Percentiles rank a stretch among this genome's conserved stretches.
Evolutionary conservation across 805 yeast genomes (phyloP).

Genomic region (Yarrowia osloensis): DNA sequence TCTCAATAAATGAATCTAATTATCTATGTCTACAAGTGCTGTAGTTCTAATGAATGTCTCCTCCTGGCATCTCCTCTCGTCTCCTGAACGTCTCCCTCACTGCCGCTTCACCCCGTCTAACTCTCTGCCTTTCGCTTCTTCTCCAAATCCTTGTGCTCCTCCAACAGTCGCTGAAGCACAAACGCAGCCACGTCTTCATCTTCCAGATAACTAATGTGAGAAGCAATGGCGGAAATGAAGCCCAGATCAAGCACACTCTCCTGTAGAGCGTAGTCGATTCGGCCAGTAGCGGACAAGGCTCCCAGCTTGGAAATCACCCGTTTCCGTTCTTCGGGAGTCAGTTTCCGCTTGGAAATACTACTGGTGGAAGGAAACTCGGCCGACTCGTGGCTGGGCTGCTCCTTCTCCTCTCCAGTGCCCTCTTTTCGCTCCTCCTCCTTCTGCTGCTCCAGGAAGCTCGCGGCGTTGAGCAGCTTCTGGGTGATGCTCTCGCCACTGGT

Average conservation of each 20-base stretch:
- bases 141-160: slow-evolving; percentile 14
- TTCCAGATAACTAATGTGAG: slow-evolving; percentile 87
- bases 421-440: background rate
- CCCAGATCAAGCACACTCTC: slow-evolving; percentile 80
- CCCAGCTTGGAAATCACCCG: slow-evolving; percentile 49
- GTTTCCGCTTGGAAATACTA: slow-evolving; percentile 11
- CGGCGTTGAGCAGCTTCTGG: slow-evolving; percentile 11
- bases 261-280: slow-evolving; percentile 79
- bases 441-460: background rate
- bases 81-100: too few species aligned
- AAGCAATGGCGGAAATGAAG: slow-evolving; percentile 73
- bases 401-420: background rate
- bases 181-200: slow-evolving; percentile 83
- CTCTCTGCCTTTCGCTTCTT: background rate
- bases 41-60: background rate
- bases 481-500: slow-evolving; percentile 19
- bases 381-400: background rate
- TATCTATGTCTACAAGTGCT: background rate
- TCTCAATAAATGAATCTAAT: too few species aligned
- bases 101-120: too few species aligned
- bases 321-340: slow-evolving; percentile 44
- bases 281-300: slow-evolving; percentile 52
- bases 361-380: slow-evolving; percentile 11
- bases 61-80: too few species aligned
- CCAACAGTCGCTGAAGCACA: slow-evolving; percentile 56